Evolutionary conservation across 805 yeast species (phyloP), one percentile per base, ranked within the genome.

Genomic region (Suhomyces sp.): DNA sequence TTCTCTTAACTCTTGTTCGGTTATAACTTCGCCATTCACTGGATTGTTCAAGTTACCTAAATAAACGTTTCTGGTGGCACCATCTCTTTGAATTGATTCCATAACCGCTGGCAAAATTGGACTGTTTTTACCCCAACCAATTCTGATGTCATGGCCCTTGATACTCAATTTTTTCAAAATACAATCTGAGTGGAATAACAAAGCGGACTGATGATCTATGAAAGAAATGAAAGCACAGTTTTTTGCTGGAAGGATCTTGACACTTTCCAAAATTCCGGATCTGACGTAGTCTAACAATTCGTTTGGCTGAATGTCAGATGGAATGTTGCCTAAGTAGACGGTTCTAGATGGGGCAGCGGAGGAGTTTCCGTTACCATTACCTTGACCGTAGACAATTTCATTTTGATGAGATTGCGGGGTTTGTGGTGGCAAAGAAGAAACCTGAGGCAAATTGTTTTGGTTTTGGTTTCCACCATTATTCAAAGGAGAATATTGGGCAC

Each of bases 1-100:
- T 13, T 72, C 65, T 25, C 72, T 58, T 38, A 90, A 68, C 47
- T 81, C 86, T 15, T 73, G 77, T 55, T 81, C 93, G 25, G 85
- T 72, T 37, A 68, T 63, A 30, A 56, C 46, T 43, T 65, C 60
- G 16, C 72, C 72, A 10, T 56, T 61, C 28, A 74, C 68, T 19
- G 75, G 78, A 37, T 78, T 81, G 42, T 81, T 79, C 36, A 91
- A 68, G 44, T 80, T 81, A 13, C 97, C 96, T 43, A 91, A 70
- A 55, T 87, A 90, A 22, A 91, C 96, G 55, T 91, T 90, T 67
- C 98, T 78, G 8, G 97, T 87, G 5, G 98, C 98, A 31, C 87
- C 86, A 47, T 87, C 91, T 43, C 85, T 77, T 38, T 80, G 79
- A 36, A 93, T 88, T 12, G 88, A 81, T 21, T 81, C 76, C 35